phyloP scores from a whole-genome alignment of 169 alveolate genomes.

The Plasmodium inui region DNA sequence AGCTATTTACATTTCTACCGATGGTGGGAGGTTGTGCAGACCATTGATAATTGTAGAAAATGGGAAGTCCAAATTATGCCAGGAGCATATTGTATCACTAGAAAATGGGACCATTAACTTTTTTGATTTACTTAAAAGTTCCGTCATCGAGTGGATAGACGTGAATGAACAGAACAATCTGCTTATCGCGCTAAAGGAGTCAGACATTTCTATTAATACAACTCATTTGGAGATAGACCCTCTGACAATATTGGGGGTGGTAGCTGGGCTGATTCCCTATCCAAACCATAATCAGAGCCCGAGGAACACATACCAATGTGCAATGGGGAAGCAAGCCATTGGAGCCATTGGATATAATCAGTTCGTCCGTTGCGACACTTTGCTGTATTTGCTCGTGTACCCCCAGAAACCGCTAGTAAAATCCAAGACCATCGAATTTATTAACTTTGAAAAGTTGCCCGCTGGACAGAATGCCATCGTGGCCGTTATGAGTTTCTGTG shows the following conservation, averaged over 20 bases:
- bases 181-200: conserved; percentile 94
- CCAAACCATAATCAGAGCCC: conserved; percentile 99
- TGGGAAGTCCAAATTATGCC: conserved; percentile 88
- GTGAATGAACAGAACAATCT: conserved; percentile 99
- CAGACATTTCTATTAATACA: conserved; percentile 91
- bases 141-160: conserved; percentile 99
- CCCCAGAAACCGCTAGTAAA: conserved; percentile 99
- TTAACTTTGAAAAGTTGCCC: conserved; percentile 97
- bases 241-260: conserved; percentile 97
- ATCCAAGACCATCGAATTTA: conserved; percentile 97
- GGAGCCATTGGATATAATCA: conserved; percentile 98
- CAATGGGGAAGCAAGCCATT: conserved; percentile 99
- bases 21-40: conserved; percentile 99
- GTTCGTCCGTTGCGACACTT: conserved; percentile 93
- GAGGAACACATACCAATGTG: conserved; percentile 99
- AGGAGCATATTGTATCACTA: conserved; percentile 75
- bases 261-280: conserved; percentile 99
- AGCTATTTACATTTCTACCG: conserved; percentile 97
- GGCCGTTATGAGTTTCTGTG: conserved; percentile 99
- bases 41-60: conserved; percentile 98
- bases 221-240: conserved; percentile 99
- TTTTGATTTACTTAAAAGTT: conserved; percentile 82
- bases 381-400: conserved; percentile 94
- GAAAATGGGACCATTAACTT: conserved; percentile 87
- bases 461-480: conserved; percentile 99